Conservation (phyloP, 140 eudicot genomes). For the Anethum foeniculum region DNA sequence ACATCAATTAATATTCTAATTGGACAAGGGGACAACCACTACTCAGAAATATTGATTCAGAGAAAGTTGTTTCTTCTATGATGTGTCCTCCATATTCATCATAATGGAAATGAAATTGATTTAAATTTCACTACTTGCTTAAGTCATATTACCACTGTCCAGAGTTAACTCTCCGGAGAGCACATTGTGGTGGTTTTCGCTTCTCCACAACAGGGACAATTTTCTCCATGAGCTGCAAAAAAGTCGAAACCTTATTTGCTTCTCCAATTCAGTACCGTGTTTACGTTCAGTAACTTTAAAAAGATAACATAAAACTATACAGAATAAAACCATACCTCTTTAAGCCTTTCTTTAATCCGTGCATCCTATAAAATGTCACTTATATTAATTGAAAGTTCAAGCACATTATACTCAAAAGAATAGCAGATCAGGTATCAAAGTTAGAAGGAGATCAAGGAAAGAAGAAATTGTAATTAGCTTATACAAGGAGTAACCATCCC, state of each 20-base stretch:
- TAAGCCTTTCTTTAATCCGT: slow-evolving; percentile 2
- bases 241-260: slow-evolving; percentile 14
- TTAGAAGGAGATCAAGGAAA: neutral
- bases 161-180: slow-evolving; percentile 57
- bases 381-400: neutral
- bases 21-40: neutral
- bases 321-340: slow-evolving; percentile 10
- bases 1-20: neutral
- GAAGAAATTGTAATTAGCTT: neutral
- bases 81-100: neutral
- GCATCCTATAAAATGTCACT: neutral
- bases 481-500: neutral
- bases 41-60: neutral
- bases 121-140: neutral
- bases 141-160: slow-evolving; percentile 36
- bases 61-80: neutral
- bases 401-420: neutral
- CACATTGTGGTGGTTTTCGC: slow-evolving; percentile 44
- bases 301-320: neutral
- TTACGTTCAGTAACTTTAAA: neutral
- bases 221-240: slow-evolving; percentile 72
- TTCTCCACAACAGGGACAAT: slow-evolving; percentile 76
- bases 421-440: neutral
- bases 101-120: slow-evolving; percentile 8
- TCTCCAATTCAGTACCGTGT: slow-evolving; percentile 42